Evolutionary conservation across 345 rosid species (phyloP).

Genomic region (Citrus sinensis): DVS_A1.0 CM039169.1:27881001-27881500

Average conservation of each 20-base stretch:
- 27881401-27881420: too few species aligned
- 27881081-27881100: neutral
- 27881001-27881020: neutral
- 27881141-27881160: neutral
- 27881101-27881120: neutral
- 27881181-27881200: neutral
- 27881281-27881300: neutral
- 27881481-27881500: neutral
- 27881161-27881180: too few species aligned
- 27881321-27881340: neutral
- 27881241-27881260: constrained; percentile 2
- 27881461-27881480: neutral
- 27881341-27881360: neutral
- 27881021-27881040: neutral
- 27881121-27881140: neutral
- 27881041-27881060: neutral
- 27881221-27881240: neutral
- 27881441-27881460: neutral
- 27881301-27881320: neutral
- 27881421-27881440: neutral
- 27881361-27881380: neutral
- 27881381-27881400: neutral
- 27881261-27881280: constrained; percentile 1
- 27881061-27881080: neutral
- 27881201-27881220: neutral